Conservation (phyloP, 352 stramenopile genomes). For the Pythium aristosporum region DNA sequence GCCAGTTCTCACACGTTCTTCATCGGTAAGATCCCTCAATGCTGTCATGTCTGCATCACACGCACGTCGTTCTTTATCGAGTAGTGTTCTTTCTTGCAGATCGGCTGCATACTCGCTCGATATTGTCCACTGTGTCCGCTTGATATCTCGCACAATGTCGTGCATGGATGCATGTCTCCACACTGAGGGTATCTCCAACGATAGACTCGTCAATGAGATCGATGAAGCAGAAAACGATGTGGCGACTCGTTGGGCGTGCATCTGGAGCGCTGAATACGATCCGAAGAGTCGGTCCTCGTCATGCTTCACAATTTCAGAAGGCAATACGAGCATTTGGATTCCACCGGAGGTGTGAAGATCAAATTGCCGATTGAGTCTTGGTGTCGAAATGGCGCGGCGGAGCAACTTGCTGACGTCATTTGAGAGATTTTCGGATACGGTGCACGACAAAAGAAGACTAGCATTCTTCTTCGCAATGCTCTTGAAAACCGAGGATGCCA, state of each 20-base stretch:
- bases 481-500: conserved; percentile 12
- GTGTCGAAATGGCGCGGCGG: not conserved
- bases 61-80: not conserved
- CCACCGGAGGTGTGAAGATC: not conserved
- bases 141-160: not conserved
- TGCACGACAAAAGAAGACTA: not conserved
- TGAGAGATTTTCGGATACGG: not conserved
- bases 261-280: not conserved
- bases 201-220: conserved; percentile 20
- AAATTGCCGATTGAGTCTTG: not conserved
- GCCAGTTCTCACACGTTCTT: not conserved
- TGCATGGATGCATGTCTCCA: conserved; percentile 12
- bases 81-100: not conserved
- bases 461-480: conserved; percentile 21
- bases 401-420: conserved; percentile 10
- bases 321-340: conserved; percentile 2
- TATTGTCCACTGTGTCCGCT: not conserved
- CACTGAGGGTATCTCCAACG: conserved; percentile 14
- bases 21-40: not conserved
- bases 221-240: not conserved
- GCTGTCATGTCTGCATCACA: not conserved
- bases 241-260: not conserved
- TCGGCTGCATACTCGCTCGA: not conserved
- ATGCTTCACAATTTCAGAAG: not conserved
- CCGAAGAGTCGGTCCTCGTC: not conserved